A percentile compares a stretch with the other conserved stretches of the same genome.
Conservation (phyloP, 202 grass and related monocot species). For the Schoenoplectus triqueter region DNA sequence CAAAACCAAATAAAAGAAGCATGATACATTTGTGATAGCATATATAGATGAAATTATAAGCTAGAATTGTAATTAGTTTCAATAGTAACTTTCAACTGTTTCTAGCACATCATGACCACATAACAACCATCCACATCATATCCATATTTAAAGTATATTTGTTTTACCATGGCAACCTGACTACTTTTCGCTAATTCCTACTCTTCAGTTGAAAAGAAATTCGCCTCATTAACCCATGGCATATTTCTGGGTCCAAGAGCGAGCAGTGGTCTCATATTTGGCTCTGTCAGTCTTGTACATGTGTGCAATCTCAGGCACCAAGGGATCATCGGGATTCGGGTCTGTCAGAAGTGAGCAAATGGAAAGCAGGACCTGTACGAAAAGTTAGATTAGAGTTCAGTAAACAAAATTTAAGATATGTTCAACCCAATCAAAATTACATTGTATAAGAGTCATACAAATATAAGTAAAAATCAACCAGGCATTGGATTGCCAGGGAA, state of each 20-base stretch:
- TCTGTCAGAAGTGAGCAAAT: constrained; percentile 81
- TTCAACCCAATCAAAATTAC: not conserved
- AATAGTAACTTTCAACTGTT: constrained; percentile 19
- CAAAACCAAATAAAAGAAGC: not conserved
- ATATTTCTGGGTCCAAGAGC: constrained; percentile 89
- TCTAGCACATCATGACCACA: not conserved
- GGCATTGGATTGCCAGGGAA: not conserved
- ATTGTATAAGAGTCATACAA: not conserved
- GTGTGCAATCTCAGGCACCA: constrained; percentile 85
- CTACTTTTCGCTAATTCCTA: constrained; percentile 1
- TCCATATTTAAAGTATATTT: constrained; percentile 27
- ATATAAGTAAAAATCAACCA: not conserved
- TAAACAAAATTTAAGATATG: not conserved
- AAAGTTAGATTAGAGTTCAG: not conserved
- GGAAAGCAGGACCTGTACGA: constrained; percentile 64
- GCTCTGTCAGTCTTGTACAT: constrained; percentile 87
- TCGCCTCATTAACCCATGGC: constrained; percentile 64
- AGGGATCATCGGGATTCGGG: constrained; percentile 72
- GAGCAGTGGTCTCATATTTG: constrained; percentile 71
- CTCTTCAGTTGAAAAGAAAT: not conserved
- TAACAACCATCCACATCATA: not conserved
- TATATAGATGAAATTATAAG: constrained; percentile 7
- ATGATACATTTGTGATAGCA: not conserved
- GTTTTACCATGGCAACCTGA: constrained; percentile 19
- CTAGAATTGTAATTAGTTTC: constrained; percentile 16